Conservation (phyloP, 177 flowering plant genomes). For the Telopea speciosissima region DNA sequence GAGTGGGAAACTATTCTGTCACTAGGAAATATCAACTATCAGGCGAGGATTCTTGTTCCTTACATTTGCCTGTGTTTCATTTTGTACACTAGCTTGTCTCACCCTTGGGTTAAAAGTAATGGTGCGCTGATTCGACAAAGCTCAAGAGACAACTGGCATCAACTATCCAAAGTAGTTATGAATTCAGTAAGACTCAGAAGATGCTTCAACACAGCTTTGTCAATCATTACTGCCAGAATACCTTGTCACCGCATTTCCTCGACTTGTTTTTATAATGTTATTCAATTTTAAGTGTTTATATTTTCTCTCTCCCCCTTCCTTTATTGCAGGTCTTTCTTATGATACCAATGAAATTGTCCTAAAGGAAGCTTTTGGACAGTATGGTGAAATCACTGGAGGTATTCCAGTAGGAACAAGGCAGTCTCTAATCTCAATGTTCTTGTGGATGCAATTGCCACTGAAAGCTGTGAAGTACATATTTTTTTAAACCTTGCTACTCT, state of each 20-base stretch:
- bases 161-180: too few relatives aligned
- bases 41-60: too few relatives aligned
- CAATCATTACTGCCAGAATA: too few relatives aligned
- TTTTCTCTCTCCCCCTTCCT: not conserved
- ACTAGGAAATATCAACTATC: too few relatives aligned
- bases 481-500: not conserved
- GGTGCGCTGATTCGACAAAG: too few relatives aligned
- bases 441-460: not conserved
- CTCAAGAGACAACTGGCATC: too few relatives aligned
- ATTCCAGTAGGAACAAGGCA: not conserved
- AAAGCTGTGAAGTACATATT: not conserved
- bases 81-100: too few relatives aligned
- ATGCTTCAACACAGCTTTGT: too few relatives aligned
- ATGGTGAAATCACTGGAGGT: constrained; percentile 69
- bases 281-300: not conserved
- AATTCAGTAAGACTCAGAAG: too few relatives aligned
- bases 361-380: constrained; percentile 42
- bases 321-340: constrained; percentile 55
- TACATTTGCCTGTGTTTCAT: too few relatives aligned
- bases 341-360: constrained; percentile 68
- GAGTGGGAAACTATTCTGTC: too few relatives aligned
- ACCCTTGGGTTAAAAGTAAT: too few relatives aligned
- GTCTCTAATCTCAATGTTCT: not conserved
- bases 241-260: not conserved
- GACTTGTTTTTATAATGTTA: not conserved